These are phyloP conservation scores for Chaetomium strumarium DNA, from an alignment of 2,329 filamentous ascomycete species.

Conservation along the genomic window DNA sequence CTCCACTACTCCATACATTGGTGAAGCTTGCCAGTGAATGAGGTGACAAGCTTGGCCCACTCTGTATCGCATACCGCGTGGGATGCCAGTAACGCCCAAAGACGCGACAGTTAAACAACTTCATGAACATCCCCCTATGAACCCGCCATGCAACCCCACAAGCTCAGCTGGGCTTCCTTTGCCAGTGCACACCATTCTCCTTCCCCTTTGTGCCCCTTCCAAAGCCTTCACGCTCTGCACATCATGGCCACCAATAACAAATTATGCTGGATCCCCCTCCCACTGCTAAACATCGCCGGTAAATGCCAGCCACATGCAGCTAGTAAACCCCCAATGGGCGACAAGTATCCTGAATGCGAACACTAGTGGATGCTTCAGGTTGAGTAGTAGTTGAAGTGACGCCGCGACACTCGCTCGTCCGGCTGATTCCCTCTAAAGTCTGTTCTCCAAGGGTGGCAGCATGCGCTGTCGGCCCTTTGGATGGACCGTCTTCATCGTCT, in stretches of 20 bases:
- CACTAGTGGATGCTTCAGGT: slow-evolving; percentile 18
- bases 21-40: no score
- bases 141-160: no score
- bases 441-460: not conserved
- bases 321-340: slow-evolving; percentile 10
- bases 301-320: slow-evolving; percentile 14
- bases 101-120: no score
- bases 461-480: not conserved
- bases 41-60: no score
- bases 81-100: no score
- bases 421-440: not conserved
- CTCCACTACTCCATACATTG: no score
- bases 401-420: not conserved
- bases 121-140: no score
- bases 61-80: no score
- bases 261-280: slow-evolving; percentile 2
- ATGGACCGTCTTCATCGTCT: slow-evolving; percentile 1
- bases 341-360: slow-evolving; percentile 25
- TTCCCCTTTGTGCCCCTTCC: no score
- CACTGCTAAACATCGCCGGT: slow-evolving; percentile 17
- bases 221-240: not conserved
- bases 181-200: no score
- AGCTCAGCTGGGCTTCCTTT: not conserved
- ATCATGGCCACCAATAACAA: slow-evolving; percentile 4
- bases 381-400: not conserved